phyloP scores from a whole-genome alignment of 129 eudicot species.

The Deinandra increscens region DNA sequence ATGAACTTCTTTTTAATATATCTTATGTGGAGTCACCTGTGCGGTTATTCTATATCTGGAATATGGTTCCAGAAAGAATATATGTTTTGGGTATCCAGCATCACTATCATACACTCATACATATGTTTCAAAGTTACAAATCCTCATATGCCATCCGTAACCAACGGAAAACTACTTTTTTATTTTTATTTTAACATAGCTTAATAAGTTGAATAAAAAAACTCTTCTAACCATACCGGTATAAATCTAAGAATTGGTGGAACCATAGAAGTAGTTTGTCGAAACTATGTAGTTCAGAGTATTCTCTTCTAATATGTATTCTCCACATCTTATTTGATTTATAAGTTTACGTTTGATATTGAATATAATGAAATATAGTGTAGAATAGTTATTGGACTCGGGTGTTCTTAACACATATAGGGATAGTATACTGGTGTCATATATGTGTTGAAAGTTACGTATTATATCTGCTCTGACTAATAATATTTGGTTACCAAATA shows the following conservation, averaged over 20 bases:
- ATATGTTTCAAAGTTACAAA: background rate
- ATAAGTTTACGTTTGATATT: background rate
- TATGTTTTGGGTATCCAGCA: background rate
- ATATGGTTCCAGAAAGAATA: background rate
- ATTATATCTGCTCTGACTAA: conserved; percentile 1
- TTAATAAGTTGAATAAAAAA: background rate
- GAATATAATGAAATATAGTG: background rate
- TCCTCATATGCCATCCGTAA: background rate
- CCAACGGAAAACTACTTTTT: background rate
- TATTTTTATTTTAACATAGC: background rate
- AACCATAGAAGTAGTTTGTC: conserved; percentile 9
- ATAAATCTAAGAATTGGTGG: background rate
- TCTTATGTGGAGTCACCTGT: background rate
- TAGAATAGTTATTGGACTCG: background rate
- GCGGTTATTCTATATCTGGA: background rate
- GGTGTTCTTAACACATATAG: background rate
- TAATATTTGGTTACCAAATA: background rate
- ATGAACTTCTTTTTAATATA: conserved; percentile 12
- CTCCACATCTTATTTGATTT: background rate
- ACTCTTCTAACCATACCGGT: background rate
- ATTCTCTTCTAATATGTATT: background rate
- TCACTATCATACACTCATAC: background rate
- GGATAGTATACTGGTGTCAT: background rate
- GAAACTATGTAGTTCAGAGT: background rate
- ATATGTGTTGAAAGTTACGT: background rate